Evolutionary conservation across 176 grass and related monocot species (phyloP).

Genomic region (Thinopyrum elongatum): DNA sequence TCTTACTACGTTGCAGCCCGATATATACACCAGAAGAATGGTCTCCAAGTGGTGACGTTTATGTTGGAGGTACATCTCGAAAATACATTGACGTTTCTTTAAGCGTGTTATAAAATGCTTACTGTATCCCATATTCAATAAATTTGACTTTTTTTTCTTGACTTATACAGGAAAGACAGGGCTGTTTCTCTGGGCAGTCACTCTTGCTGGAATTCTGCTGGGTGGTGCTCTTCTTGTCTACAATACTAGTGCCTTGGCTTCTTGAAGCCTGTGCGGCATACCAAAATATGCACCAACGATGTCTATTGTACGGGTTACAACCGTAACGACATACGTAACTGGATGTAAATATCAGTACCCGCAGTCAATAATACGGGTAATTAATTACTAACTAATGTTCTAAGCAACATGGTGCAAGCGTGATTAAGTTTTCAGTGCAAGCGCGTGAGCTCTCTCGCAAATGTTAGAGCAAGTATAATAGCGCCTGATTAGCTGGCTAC

Average conservation of each 20-base stretch:
- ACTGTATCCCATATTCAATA: too few species aligned
- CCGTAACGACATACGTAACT: not conserved
- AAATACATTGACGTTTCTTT: too few species aligned
- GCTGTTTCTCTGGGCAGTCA: conserved; percentile 77
- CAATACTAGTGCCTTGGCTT: conserved; percentile 74
- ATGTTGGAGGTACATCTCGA: conserved; percentile 90
- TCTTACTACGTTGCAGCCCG: conserved; percentile 44
- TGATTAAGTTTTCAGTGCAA: not conserved
- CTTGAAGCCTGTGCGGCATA: conserved; percentile 24
- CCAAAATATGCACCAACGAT: not conserved
- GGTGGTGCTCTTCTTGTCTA: conserved; percentile 84
- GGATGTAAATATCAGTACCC: conserved; percentile 14
- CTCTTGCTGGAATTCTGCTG: conserved; percentile 69
- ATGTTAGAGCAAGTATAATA: too few species aligned
- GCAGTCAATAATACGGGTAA: not conserved
- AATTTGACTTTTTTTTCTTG: not conserved
- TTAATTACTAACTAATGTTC: not conserved
- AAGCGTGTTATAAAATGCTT: too few species aligned
- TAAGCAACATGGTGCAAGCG: not conserved
- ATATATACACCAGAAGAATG: conserved; percentile 72
- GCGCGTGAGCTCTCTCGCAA: not conserved
- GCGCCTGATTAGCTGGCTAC: too few species aligned
- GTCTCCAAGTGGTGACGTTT: conserved; percentile 69
- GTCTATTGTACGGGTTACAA: not conserved
- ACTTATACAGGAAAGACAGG: conserved; percentile 65